These are phyloP conservation scores for Ustilago tritici DNA, from an alignment of 1,284 basidiomycete species.

Conservation along the genomic window DNA sequence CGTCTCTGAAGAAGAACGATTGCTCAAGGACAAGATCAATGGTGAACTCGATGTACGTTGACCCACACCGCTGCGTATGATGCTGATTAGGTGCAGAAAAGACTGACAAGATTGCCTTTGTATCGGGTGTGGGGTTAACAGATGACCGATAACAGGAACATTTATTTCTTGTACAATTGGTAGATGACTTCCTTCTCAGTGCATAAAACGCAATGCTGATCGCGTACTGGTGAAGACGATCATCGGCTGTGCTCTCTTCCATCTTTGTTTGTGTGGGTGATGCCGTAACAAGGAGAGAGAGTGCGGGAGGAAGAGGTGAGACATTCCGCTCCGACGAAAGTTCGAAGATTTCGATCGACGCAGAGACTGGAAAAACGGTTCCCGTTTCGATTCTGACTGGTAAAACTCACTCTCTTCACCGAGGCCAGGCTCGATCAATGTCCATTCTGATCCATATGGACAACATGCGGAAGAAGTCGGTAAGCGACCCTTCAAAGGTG, in stretches of 20 bases:
- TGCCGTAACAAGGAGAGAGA: not conserved
- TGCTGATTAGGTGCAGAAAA: not conserved
- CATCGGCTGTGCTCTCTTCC: not conserved
- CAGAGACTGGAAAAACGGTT: not conserved
- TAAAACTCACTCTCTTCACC: not conserved
- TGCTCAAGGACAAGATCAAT: conserved; percentile 43
- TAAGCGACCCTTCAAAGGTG: not conserved
- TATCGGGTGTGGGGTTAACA: not conserved
- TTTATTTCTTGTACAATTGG: conserved; percentile 36
- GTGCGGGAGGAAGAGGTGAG: not conserved
- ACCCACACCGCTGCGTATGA: not conserved
- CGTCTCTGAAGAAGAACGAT: conserved; percentile 28
- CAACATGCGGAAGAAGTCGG: not conserved
- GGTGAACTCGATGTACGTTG: conserved; percentile 37
- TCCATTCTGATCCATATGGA: not conserved
- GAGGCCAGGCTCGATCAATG: not conserved
- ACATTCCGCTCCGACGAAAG: not conserved
- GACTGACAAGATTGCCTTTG: not conserved
- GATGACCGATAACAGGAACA: conserved; percentile 45
- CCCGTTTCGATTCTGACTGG: not conserved
- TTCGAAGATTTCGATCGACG: not conserved
- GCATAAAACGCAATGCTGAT: not conserved
- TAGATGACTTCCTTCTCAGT: conserved; percentile 2
- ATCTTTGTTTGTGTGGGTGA: not conserved
- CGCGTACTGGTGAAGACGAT: not conserved